A percentile compares a stretch with the other conserved stretches of the same genome.
Conservation (phyloP, 1,284 basidiomycete genomes). For the Cryptococcus sp. region DNA sequence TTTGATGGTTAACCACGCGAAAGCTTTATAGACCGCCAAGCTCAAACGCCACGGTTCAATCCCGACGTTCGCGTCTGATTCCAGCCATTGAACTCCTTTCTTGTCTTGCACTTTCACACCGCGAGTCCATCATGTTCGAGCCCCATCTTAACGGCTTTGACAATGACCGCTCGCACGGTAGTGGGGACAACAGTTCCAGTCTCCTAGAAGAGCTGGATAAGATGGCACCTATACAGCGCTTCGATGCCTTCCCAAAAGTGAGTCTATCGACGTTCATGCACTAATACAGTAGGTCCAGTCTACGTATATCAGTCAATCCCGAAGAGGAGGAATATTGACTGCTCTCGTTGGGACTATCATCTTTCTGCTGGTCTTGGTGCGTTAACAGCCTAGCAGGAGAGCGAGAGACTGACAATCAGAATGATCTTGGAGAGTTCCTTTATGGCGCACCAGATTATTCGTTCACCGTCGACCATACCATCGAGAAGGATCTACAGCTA, state of each 20-base stretch:
- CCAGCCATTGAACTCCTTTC: no score
- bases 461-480: conserved; percentile 71
- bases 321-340: conserved; percentile 82
- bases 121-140: conserved; percentile 34
- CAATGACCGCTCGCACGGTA: conserved; percentile 13
- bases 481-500: conserved; percentile 64
- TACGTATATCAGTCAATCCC: conserved; percentile 79
- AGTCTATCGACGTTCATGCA: not conserved
- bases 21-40: no score
- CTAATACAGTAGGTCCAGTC: conserved; percentile 57
- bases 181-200: conserved; percentile 10
- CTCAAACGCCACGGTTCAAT: no score
- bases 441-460: conserved; percentile 86
- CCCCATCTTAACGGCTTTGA: conserved; percentile 24
- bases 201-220: conserved; percentile 48
- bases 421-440: conserved; percentile 83
- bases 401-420: conserved; percentile 53
- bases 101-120: no score
- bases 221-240: conserved; percentile 46
- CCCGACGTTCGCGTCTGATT: no score
- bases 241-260: conserved; percentile 73
- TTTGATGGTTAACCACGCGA: no score
- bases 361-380: conserved; percentile 44
- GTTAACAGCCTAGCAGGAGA: conserved; percentile 3
- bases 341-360: conserved; percentile 69